Percentiles rank a stretch among this genome's conserved stretches.
phyloP scores from a whole-genome alignment of 345 rosid species.

The Bruguiera gymnorhiza region DNA sequence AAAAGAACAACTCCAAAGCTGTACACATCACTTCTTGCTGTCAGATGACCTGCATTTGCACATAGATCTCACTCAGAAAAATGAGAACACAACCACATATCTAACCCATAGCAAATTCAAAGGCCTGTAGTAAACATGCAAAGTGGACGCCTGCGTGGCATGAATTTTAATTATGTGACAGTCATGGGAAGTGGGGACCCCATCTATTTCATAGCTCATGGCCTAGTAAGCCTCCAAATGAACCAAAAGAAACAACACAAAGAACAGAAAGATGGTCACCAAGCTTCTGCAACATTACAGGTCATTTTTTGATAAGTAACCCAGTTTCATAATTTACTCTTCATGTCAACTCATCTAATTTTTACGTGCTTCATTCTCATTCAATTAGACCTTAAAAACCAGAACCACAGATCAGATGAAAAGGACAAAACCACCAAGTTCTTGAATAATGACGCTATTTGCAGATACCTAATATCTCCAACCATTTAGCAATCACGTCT shows the following conservation, averaged over 20 bases:
- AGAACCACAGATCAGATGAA: neutral
- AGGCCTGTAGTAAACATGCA: no score
- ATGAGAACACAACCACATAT: neutral
- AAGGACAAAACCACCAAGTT: neutral
- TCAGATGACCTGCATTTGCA: slow-evolving; percentile 73
- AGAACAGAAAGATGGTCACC: no score
- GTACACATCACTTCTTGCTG: slow-evolving; percentile 95
- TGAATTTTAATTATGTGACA: no score
- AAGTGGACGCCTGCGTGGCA: no score
- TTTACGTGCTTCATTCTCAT: neutral
- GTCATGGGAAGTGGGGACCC: no score
- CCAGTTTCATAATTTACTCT: neutral
- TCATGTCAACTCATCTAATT: neutral
- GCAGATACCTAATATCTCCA: neutral
- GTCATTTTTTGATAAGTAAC: no score
- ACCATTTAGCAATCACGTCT: neutral
- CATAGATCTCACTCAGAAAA: slow-evolving; percentile 12
- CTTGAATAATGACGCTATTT: neutral
- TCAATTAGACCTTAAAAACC: neutral
- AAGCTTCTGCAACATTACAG: no score
- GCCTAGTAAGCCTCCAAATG: no score
- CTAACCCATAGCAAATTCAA: no score
- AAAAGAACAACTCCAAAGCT: slow-evolving; percentile 97
- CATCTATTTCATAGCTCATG: no score
- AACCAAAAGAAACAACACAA: no score